Evolutionary conservation across 116 monocot genomes (phyloP), one percentile per base, ranked within the genome.

Genomic region (Trichopus zeylanicus): DNA sequence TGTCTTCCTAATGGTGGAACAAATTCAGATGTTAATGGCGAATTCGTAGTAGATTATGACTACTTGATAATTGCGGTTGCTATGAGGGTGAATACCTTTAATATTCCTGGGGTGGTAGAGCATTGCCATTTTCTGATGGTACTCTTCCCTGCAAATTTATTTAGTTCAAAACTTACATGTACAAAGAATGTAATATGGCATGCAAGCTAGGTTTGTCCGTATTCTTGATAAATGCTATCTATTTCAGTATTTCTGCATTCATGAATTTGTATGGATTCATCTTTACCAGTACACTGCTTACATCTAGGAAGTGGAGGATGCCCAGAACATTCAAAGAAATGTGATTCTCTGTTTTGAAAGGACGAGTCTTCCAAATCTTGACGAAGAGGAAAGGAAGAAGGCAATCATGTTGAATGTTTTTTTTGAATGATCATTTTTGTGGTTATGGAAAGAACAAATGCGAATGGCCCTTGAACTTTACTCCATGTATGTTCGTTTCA

Each of bases 341-440:
- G 75, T 83, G 16, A 75, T 83, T 37, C 78, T 78, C 60, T 78
- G 83, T 64, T 83, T 83, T 51, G 83, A 83, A 56, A 69, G 53
- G 21, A 78, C 83, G 26, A 65, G 52, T 42, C 78, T 83, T 21
- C 83, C 83, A 20, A 48, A 71, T 42, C 59, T 83, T 26, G 33
- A 54, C 37, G 78, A 78, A 13, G 78, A 78, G 34, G 71, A 78
- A 31, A 67, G 61, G 65, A 78, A 69, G 71, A 78, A 65, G 37
- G 71, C n/a, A n/a, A 60, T 56, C 78, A n/a, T n/a, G n/a, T n/a
- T n/a, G n/a, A n/a, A n/a, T n/a, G n/a, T n/a, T n/a, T n/a, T n/a
- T n/a, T n/a, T n/a, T n/a, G n/a, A n/a, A n/a, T n/a, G n/a, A n/a
- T 83, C 33, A 78, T 78, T 64, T 83, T 83, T 65, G 78, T 83